Evolutionary conservation across 345 rosid genomes (phyloP).

Genomic region (Acer saccharum): DNA sequence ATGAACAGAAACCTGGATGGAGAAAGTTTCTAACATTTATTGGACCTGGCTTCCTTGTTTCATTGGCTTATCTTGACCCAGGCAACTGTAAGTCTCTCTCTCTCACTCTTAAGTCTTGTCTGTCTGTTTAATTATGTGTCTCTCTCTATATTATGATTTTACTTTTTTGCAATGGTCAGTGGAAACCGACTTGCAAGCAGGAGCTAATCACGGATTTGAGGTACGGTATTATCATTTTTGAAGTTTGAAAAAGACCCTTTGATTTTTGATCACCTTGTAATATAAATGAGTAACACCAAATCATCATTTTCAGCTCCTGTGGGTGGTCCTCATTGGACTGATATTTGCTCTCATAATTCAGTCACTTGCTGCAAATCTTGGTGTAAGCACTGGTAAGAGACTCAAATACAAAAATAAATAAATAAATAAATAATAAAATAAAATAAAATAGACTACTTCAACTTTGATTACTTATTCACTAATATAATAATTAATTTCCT

Average conservation of each 20-base stretch:
- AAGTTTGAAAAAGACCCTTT: too few relatives aligned
- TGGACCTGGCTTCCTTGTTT: conserved; percentile 72
- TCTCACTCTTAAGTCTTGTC: not conserved
- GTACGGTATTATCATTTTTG: conserved; percentile 19
- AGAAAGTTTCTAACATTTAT: conserved; percentile 47
- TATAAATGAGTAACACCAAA: too few relatives aligned
- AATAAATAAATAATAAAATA: too few relatives aligned
- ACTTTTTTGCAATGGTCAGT: conserved; percentile 30
- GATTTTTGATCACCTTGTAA: too few relatives aligned
- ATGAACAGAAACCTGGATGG: conserved; percentile 54
- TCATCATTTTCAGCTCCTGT: conserved; percentile 45
- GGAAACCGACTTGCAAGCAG: conserved; percentile 80
- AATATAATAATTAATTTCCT: too few relatives aligned
- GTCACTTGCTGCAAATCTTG: conserved; percentile 72
- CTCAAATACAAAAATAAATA: too few relatives aligned
- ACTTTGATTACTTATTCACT: too few relatives aligned
- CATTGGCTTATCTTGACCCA: conserved; percentile 69
- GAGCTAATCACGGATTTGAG: conserved; percentile 59
- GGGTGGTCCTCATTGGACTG: conserved; percentile 63
- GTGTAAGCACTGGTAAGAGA: conserved; percentile 62
- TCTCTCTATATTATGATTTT: not conserved
- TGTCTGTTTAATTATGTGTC: not conserved
- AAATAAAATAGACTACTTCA: too few relatives aligned
- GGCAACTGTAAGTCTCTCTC: conserved; percentile 46
- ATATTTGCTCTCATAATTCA: conserved; percentile 70